Percentiles rank a stretch among this genome's conserved stretches.
phyloP scores from a whole-genome alignment of 169 alveolate species.

The Eimeria praecox region DNA sequence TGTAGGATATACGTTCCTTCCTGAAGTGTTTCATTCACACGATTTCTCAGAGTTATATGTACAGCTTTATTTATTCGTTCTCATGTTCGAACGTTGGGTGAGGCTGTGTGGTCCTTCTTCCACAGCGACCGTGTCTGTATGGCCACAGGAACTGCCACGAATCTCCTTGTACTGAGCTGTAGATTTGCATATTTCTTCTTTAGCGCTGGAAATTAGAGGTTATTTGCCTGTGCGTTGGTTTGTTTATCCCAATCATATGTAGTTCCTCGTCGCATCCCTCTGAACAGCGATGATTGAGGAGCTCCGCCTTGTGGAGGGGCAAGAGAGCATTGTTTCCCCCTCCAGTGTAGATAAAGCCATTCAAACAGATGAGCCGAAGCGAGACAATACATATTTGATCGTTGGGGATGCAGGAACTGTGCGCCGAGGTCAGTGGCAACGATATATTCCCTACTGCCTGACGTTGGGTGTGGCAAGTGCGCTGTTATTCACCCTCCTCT shows the following conservation, averaged over 20 bases:
- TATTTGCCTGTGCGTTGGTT: not conserved
- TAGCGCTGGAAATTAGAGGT: not conserved
- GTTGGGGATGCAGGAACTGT: not conserved
- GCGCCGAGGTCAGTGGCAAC: not conserved
- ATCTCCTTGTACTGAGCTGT: not conserved
- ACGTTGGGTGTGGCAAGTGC: not conserved
- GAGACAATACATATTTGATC: not conserved
- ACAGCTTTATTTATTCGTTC: not conserved
- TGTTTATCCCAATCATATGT: not conserved
- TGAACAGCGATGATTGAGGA: not conserved
- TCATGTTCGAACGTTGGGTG: not conserved
- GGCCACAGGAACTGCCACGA: not conserved
- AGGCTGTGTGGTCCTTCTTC: not conserved
- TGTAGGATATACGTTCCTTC: not conserved
- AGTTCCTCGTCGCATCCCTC: not conserved
- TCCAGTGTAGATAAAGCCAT: not conserved
- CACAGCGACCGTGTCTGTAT: conserved; percentile 2
- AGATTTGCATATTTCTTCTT: not conserved
- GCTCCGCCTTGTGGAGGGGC: not conserved
- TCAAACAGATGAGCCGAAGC: not conserved
- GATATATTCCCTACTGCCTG: not conserved
- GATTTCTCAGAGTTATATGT: not conserved
- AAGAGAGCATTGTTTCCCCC: not conserved
- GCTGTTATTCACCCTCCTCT: not conserved
- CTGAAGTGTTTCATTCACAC: not conserved